Percentiles rank a stretch among this genome's conserved stretches.
These are phyloP conservation scores for Calonectria pseudoreteaudii DNA, from an alignment of 2,329 filamentous ascomycete genomes.

Conservation along the genomic window DNA sequence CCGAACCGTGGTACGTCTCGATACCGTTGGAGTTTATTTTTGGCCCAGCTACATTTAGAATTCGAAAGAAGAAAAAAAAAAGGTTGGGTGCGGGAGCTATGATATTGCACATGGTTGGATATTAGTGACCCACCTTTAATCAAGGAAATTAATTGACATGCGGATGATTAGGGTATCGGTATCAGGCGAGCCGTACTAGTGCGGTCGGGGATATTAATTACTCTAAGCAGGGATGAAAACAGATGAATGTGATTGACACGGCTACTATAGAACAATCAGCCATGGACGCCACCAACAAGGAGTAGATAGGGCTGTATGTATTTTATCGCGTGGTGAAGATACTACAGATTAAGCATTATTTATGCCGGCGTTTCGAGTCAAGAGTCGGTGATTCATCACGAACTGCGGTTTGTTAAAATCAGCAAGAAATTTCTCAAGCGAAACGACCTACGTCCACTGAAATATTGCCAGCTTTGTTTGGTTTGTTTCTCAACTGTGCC, in stretches of 20 bases:
- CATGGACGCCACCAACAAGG: background rate
- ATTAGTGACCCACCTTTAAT: background rate
- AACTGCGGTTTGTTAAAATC: background rate
- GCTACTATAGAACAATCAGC: background rate
- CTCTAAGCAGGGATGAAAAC: background rate
- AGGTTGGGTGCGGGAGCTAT: no score
- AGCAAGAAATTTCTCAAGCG: background rate
- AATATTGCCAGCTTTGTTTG: background rate
- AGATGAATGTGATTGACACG: background rate
- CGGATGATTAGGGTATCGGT: background rate
- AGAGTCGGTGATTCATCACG: background rate
- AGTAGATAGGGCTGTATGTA: background rate
- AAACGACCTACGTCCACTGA: background rate
- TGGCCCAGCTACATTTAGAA: background rate
- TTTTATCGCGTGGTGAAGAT: background rate
- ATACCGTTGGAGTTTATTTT: background rate
- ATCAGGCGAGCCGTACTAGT: background rate
- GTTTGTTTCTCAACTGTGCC: background rate
- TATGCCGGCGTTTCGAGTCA: background rate
- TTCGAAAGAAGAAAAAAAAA: background rate
- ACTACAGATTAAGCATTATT: background rate
- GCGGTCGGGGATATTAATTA: background rate
- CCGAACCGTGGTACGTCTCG: background rate
- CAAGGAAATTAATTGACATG: background rate
- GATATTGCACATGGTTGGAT: background rate